phyloP scores from a whole-genome alignment of 441 rosid species.

The Cnidoscolus chayamansa region DNA sequence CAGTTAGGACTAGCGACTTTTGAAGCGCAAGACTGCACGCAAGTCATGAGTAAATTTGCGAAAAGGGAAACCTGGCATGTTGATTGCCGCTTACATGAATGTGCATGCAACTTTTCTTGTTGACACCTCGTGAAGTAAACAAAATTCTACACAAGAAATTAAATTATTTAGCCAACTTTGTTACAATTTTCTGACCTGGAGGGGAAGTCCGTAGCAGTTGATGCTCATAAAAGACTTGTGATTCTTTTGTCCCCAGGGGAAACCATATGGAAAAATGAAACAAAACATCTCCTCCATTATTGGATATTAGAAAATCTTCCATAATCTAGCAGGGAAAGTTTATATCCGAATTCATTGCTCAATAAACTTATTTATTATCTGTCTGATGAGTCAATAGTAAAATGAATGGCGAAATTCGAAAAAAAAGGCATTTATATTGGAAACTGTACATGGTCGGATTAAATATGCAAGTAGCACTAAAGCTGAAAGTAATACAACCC shows the following conservation, averaged over 20 bases:
- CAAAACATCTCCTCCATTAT: not conserved
- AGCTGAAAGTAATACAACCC: not conserved
- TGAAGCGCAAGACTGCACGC: not conserved
- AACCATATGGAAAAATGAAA: not conserved
- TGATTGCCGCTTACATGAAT: not conserved
- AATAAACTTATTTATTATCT: not conserved
- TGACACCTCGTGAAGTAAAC: not conserved
- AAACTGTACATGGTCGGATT: not conserved
- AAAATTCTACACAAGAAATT: not conserved
- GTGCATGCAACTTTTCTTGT: not conserved
- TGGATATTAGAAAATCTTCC: too few relatives aligned
- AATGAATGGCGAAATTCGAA: not conserved
- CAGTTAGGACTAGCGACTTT: too few relatives aligned
- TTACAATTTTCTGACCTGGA: not conserved
- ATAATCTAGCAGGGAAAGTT: not conserved
- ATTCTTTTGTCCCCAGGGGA: not conserved
- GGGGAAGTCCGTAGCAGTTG: constrained; percentile 7
- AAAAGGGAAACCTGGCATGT: not conserved
- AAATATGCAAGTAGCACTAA: not conserved
- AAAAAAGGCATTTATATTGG: not conserved
- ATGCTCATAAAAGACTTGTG: constrained; percentile 2
- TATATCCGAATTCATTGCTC: not conserved
- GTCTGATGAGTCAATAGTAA: not conserved
- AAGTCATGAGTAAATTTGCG: not conserved
- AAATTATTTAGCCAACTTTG: not conserved